Conservation (phyloP, 73 alveolate species). For the Paramecium biaurelia region DNA sequence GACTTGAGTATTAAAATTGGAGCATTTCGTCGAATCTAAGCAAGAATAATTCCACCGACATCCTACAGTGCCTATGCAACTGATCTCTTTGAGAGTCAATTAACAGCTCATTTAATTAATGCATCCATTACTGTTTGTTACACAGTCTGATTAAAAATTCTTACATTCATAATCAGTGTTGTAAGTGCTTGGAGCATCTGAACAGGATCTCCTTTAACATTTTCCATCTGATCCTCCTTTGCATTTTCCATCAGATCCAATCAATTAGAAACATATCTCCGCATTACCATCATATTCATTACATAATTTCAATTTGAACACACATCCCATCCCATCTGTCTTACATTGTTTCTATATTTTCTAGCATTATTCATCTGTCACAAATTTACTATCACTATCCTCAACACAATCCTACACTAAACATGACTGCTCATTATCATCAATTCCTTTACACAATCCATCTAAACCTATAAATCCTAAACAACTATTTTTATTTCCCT, state of each 20-base stretch:
- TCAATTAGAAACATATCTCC: not conserved
- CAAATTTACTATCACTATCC: not conserved
- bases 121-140: not conserved
- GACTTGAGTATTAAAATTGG: not conserved
- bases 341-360: not conserved
- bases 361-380: not conserved
- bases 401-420: not conserved
- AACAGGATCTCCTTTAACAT: not conserved
- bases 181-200: conserved; percentile 14
- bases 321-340: conserved; percentile 34
- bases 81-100: not conserved
- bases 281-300: not conserved
- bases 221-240: not conserved
- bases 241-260: conserved; percentile 40
- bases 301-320: not conserved
- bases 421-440: not conserved
- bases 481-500: conserved; percentile 4
- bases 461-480: not conserved
- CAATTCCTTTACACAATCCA: not conserved
- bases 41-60: not conserved
- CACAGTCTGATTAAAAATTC: not conserved
- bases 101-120: not conserved
- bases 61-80: not conserved
- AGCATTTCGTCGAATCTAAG: not conserved
- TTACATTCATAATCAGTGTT: not conserved